Evolutionary conservation across 192 early-diverging fungal genomes (phyloP), one percentile per base, ranked within the genome.

Genomic region (Backusella sp.): DNA sequence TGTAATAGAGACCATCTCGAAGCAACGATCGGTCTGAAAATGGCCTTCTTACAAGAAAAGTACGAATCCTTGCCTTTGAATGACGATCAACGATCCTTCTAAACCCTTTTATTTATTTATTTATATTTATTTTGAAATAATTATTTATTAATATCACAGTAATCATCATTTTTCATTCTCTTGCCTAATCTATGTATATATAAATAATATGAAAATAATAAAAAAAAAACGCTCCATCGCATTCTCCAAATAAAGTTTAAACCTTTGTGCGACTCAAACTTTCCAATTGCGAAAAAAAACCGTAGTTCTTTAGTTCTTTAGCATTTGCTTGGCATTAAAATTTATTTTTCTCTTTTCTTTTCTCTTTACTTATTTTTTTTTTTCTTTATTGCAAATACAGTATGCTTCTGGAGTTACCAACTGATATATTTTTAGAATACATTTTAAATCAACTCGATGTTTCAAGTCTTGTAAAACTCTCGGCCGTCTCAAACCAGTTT

Each of bases 361-460:
- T 35, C 30, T 59, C 36, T 17, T 62, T 62, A 3, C 28, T 32
- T 11, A 9, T 21, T 73, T 19, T 17, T 21, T 66, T 21, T 74
- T 30, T 66, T 66, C 42, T 77, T 66, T 72, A 34, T 49, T 23
- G 17, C 39, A 26, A 7, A 28, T 41, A 32, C 12, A 62, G 41
- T 46, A 73, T 34, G 11, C 44, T 70, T 6, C 41, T 15, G 21
- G 30, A 49, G 41, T 46, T 74, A 21, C 67, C 77, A 32, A 68
- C 26, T 30, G 72, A 79, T 66, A 56, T 79, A 7, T 52, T 73
- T 23, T 21, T 62, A 0, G 39, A 79, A 12, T 36, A 70, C 12
- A 79, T 79, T 21, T 42, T 79, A 15, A 26, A 17, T 19, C 46
- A 52, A 8, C 8, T 79, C 5, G 77, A 79, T 70, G 49, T 28